A percentile compares a stretch with the other conserved stretches of the same genome.
Evolutionary conservation across 257 asterid species (phyloP).

Genomic region (Fraxinus quadrangulata): DNA sequence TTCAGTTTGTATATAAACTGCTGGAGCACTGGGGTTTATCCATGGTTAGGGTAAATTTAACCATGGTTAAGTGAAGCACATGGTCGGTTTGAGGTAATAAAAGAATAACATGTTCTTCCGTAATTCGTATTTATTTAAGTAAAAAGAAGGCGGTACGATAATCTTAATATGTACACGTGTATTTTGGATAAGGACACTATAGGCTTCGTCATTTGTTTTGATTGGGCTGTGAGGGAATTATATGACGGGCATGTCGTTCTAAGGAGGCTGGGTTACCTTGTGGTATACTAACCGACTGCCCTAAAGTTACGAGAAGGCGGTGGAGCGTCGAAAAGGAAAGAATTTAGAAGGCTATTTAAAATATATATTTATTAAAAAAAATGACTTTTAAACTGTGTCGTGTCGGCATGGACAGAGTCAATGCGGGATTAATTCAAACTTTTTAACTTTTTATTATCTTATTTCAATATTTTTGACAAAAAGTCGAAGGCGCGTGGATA

Average conservation of each 20-base stretch:
- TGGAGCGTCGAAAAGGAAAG: not conserved
- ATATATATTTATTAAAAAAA: too few species aligned
- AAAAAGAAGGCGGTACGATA: constrained; percentile 6
- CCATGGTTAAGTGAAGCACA: constrained; percentile 39
- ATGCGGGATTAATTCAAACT: too few species aligned
- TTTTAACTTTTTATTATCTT: too few species aligned
- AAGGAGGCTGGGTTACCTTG: not conserved
- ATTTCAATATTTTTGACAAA: too few species aligned
- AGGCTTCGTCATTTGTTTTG: not conserved
- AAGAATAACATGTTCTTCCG: constrained; percentile 15
- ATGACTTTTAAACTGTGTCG: too few species aligned
- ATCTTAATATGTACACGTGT: constrained; percentile 35
- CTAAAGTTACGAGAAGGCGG: constrained; percentile 39
- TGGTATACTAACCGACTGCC: constrained; percentile 35
- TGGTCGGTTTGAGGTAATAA: constrained; percentile 31
- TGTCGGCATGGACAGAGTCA: too few species aligned
- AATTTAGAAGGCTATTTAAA: too few species aligned
- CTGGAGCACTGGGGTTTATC: constrained; percentile 42
- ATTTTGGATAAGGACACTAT: not conserved
- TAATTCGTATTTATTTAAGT: not conserved
- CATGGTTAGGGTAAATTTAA: constrained; percentile 35
- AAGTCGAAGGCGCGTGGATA: not conserved
- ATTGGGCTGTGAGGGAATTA: constrained; percentile 32
- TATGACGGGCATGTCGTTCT: not conserved
- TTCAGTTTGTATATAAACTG: constrained; percentile 58